Conservation (phyloP, 1,284 basidiomycete species). For the Veloporphyrellus conicus region DNA sequence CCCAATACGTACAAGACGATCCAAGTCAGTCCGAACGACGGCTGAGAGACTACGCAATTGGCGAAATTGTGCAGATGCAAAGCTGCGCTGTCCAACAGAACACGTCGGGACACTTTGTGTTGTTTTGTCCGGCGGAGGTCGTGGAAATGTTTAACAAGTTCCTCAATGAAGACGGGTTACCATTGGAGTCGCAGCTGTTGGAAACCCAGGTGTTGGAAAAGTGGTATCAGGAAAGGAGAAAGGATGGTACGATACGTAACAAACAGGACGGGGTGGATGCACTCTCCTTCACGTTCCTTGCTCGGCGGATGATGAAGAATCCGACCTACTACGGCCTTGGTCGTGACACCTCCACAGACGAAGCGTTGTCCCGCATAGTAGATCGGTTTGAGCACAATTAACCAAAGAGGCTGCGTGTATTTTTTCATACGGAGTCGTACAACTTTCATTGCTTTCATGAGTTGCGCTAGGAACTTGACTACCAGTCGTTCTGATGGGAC, state of each 20-base stretch:
- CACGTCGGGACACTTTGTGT: slow-evolving; percentile 64
- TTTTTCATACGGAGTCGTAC: neutral
- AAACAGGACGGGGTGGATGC: slow-evolving; percentile 74
- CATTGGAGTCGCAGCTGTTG: slow-evolving; percentile 79
- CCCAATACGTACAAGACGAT: slow-evolving; percentile 72
- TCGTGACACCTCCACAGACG: slow-evolving; percentile 39
- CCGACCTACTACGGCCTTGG: slow-evolving; percentile 80
- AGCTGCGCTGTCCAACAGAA: slow-evolving; percentile 71
- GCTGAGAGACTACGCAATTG: slow-evolving; percentile 73
- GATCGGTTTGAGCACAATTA: slow-evolving; percentile 46
- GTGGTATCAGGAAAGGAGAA: slow-evolving; percentile 51
- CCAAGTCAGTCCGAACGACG: slow-evolving; percentile 57
- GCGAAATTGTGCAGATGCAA: slow-evolving; percentile 90
- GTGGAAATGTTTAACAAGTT: slow-evolving; percentile 77
- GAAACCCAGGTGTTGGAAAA: slow-evolving; percentile 47
- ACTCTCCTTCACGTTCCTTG: slow-evolving; percentile 80
- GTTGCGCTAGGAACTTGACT: neutral
- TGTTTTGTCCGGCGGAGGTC: slow-evolving; percentile 85
- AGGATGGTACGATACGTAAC: slow-evolving; percentile 40
- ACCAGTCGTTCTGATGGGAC: neutral
- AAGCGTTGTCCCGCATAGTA: slow-evolving; percentile 67
- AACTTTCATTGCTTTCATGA: no score
- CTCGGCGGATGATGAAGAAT: slow-evolving; percentile 70
- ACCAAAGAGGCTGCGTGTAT: neutral
- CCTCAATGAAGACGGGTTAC: slow-evolving; percentile 81